phyloP scores from a whole-genome alignment of 164 flowering plant species.

The Tinospora cordifolia region DNA sequence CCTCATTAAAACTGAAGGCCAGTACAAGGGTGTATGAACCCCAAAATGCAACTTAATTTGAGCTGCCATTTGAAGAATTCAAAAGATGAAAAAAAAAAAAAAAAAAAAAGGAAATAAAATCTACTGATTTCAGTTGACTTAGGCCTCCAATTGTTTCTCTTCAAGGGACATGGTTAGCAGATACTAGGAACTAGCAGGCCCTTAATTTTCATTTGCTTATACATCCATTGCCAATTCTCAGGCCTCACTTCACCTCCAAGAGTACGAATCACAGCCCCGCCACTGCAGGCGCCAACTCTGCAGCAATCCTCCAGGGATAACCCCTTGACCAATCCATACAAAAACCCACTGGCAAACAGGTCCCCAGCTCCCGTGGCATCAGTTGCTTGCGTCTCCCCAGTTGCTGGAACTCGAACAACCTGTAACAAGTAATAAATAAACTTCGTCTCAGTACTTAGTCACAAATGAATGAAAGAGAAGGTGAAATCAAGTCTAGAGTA shows the following conservation, averaged over 20 bases:
- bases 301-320: constrained; percentile 80
- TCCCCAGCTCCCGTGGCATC: constrained; percentile 99
- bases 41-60: constrained; percentile 11
- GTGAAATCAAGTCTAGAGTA: not conserved
- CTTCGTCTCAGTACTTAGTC: not conserved
- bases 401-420: constrained; percentile 73
- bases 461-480: not conserved
- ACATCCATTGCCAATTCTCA: constrained; percentile 94
- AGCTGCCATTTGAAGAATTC: constrained; percentile 7
- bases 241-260: constrained; percentile 91
- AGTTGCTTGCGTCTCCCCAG: constrained; percentile 51
- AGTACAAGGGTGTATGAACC: not conserved
- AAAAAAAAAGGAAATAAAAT: not conserved
- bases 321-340: constrained; percentile 80
- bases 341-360: constrained; percentile 86
- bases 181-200: constrained; percentile 57
- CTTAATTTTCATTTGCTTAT: constrained; percentile 68
- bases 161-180: constrained; percentile 9
- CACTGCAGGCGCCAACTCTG: constrained; percentile 84
- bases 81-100: too few species aligned
- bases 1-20: not conserved
- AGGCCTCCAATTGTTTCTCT: not conserved
- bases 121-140: not conserved
- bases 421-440: constrained; percentile 15
- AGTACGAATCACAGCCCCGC: constrained; percentile 76